Base-by-base conservation (phyloP, 352 stramenopile species). In the Pelagophyceae sp. region DNA sequence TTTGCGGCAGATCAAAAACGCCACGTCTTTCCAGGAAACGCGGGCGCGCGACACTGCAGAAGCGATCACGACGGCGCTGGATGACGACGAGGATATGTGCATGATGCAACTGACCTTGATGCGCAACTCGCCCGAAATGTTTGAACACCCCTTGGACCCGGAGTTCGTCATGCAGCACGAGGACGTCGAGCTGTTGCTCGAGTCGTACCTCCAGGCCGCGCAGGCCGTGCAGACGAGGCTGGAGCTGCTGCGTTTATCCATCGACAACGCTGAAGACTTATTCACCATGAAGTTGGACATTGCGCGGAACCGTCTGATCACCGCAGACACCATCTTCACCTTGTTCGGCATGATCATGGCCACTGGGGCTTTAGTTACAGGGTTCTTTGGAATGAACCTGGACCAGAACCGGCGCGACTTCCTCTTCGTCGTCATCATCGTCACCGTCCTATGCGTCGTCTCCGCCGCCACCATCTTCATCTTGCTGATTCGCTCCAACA, bases 311-410 rank as follows among this genome's bases (percentile, higher is more conserved):
- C 58, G 75, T 25, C 54, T 81, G 0, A 65, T 81, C 35, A 60
- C 60, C 11, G 76, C 79, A 29, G 78, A 81, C 54, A 76, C 79
- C 2, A 72, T 81, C 35, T 69, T 81, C 40, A 80, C 75, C 25
- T 51, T 72, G 23, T 69, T 81, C 0, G 63, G 50, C 19, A 38
- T 72, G n/a, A 54, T 74, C 6, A 40, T 40, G 19, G 78, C 64
- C 0, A 32, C 74, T n/a, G 78, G 74, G 1, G 75, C 78, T 1
- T 35, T 81, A 17, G 33, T 81, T 38, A 75, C 74, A 0, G 78
- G 74, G 0, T 69, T 81, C 33, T 80, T 81, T 45, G 78, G 78
- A 25, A 81, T 81, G 78, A 81, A 81, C 58, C 69, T 81, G 31
- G 27, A 80, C 17, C 76, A 72, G 40, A 63, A 58, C 5, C 6